Evolutionary conservation across 2,329 filamentous ascomycete species (phyloP).

Genomic region (Xylariaceae sp.): DNA sequence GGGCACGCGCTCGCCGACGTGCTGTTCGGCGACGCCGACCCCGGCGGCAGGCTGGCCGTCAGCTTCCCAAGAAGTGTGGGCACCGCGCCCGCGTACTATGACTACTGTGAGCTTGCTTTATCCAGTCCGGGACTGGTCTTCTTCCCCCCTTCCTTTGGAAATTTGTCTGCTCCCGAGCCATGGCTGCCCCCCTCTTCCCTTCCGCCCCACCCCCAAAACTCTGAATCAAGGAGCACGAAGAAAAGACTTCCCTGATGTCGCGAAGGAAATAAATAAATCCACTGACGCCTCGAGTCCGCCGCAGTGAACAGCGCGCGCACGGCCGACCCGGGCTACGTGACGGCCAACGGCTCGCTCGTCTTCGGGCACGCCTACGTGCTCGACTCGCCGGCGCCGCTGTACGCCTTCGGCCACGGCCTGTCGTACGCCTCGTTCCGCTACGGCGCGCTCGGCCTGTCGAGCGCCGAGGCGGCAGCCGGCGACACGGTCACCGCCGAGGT

Average conservation of each 20-base stretch:
- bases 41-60: slow-evolving; percentile 58
- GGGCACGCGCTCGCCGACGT: slow-evolving; percentile 60
- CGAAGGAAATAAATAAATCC: too few relatives aligned
- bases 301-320: slow-evolving; percentile 54
- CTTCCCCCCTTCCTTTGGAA: too few relatives aligned
- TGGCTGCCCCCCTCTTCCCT: too few relatives aligned
- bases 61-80: slow-evolving; percentile 62
- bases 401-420: slow-evolving; percentile 58
- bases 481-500: slow-evolving; percentile 53
- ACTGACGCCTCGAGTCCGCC: too few relatives aligned
- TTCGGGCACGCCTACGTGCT: slow-evolving; percentile 62
- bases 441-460: slow-evolving; percentile 43
- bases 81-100: slow-evolving; percentile 62
- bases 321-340: slow-evolving; percentile 43
- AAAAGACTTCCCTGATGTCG: too few relatives aligned
- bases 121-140: too few relatives aligned
- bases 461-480: slow-evolving; percentile 33
- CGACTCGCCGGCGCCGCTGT: slow-evolving; percentile 50
- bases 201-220: too few relatives aligned
- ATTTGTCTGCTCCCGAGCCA: too few relatives aligned
- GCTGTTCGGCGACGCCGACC: slow-evolving; percentile 57
- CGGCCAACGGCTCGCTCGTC: slow-evolving; percentile 51
- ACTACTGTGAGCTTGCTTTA: too few relatives aligned
- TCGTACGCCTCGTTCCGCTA: slow-evolving; percentile 60
- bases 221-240: too few relatives aligned